A percentile compares a stretch with the other conserved stretches of the same genome.
These are phyloP conservation scores for Beauveria sp. DNA, from an alignment of 2,329 filamentous ascomycete genomes.

Conservation along the genomic window DNA sequence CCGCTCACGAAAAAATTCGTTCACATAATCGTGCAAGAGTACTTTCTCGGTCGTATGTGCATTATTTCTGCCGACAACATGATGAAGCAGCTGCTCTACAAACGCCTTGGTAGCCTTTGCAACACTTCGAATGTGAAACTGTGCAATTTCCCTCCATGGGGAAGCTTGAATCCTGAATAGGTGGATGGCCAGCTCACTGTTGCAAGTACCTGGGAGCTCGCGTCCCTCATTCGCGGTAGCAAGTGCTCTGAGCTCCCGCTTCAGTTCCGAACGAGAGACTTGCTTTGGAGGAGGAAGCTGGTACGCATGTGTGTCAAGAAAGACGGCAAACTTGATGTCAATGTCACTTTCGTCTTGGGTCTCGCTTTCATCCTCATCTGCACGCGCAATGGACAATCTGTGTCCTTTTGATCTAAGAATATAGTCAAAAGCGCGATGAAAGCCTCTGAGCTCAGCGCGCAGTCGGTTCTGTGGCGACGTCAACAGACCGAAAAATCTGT, in stretches of 20 bases:
- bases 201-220: slow-evolving; percentile 32
- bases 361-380: too few relatives aligned
- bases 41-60: slow-evolving; percentile 2
- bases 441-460: slow-evolving; percentile 23
- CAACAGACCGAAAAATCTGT: slow-evolving; percentile 8
- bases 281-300: not conserved
- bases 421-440: slow-evolving; percentile 23
- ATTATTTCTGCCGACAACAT: slow-evolving; percentile 15
- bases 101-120: slow-evolving; percentile 25
- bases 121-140: slow-evolving; percentile 27
- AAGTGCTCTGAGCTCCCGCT: not conserved
- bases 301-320: not conserved
- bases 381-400: not conserved
- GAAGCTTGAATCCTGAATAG: slow-evolving; percentile 32
- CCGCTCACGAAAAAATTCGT: slow-evolving; percentile 28
- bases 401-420: not conserved
- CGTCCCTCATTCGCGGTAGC: slow-evolving; percentile 31
- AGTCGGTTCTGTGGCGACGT: slow-evolving; percentile 12
- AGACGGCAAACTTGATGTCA: not conserved
- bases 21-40: slow-evolving; percentile 20
- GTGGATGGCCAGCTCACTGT: slow-evolving; percentile 25
- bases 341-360: too few relatives aligned
- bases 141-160: slow-evolving; percentile 32
- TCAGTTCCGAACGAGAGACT: not conserved
- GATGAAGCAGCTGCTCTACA: slow-evolving; percentile 27